These are phyloP conservation scores for Eucalyptus cloeziana DNA, from an alignment of 345 rosid species.

Conservation along the genomic window DNA sequence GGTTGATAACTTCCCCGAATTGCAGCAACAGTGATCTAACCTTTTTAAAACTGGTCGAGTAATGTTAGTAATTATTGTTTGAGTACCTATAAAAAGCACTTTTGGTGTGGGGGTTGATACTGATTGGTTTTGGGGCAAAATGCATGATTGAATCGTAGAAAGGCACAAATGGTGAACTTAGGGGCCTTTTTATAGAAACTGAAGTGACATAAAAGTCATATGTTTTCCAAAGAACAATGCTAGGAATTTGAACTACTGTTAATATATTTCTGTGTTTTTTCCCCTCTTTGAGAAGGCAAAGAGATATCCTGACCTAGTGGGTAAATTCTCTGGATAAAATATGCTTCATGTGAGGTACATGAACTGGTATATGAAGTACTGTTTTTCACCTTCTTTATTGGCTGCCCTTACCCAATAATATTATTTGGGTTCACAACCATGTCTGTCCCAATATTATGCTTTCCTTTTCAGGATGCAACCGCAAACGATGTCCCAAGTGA, in stretches of 20 bases:
- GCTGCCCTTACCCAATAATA: neutral
- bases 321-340: neutral
- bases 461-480: conserved; percentile 58
- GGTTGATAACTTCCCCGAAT: neutral
- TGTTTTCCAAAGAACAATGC: neutral
- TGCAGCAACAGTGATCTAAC: neutral
- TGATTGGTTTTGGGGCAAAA: neutral
- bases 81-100: neutral
- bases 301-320: neutral
- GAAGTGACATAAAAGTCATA: neutral
- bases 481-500: conserved; percentile 67
- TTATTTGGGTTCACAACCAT: neutral
- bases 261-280: neutral
- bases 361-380: neutral
- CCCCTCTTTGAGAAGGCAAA: neutral
- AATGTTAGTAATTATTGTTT: neutral
- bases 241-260: neutral
- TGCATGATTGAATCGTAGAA: neutral
- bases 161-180: neutral
- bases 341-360: neutral
- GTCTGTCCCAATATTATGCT: neutral
- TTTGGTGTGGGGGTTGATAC: neutral
- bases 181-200: neutral
- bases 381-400: neutral
- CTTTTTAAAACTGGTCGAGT: neutral